Conservation (phyloP, 2,329 filamentous ascomycete genomes). For the Trichoderma arundinaceum region DNA sequence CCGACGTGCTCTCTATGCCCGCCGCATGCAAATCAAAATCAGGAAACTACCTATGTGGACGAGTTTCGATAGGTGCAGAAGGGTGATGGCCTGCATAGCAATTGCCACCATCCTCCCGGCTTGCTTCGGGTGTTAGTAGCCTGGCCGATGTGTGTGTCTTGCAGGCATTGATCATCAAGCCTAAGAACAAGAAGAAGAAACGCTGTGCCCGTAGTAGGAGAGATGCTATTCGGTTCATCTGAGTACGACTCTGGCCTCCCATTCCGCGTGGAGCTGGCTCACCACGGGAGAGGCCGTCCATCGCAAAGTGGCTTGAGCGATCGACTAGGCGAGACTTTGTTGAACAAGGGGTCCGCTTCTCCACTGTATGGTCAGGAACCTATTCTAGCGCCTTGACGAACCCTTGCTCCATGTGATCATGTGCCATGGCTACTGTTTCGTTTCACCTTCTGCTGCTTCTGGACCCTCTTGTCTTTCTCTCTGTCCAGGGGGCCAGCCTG, state of each 20-base stretch:
- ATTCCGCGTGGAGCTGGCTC: constrained; percentile 28
- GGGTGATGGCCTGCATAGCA: neutral
- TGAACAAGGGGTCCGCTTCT: constrained; percentile 25
- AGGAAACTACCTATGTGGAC: neutral
- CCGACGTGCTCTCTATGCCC: neutral
- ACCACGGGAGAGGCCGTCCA: constrained; percentile 30
- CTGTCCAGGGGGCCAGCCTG: neutral
- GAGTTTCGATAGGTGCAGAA: neutral
- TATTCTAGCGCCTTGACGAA: constrained; percentile 17
- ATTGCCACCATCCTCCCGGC: neutral
- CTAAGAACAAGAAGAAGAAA: neutral
- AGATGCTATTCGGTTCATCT: neutral
- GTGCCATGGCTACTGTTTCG: constrained; percentile 26
- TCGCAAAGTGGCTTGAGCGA: constrained; percentile 25
- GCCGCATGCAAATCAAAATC: constrained; percentile 1
- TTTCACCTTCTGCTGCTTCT: constrained; percentile 15
- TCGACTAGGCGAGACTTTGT: constrained; percentile 14
- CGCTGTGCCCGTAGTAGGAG: neutral
- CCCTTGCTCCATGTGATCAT: constrained; percentile 25
- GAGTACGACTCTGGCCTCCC: constrained; percentile 16
- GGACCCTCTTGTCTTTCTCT: constrained; percentile 13
- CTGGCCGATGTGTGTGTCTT: constrained; percentile 9
- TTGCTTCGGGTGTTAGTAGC: neutral
- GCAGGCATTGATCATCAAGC: constrained; percentile 2
- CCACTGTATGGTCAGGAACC: constrained; percentile 27